Conservation (phyloP, 805 yeast genomes). For the Barnettozyma botsteinii region DNA sequence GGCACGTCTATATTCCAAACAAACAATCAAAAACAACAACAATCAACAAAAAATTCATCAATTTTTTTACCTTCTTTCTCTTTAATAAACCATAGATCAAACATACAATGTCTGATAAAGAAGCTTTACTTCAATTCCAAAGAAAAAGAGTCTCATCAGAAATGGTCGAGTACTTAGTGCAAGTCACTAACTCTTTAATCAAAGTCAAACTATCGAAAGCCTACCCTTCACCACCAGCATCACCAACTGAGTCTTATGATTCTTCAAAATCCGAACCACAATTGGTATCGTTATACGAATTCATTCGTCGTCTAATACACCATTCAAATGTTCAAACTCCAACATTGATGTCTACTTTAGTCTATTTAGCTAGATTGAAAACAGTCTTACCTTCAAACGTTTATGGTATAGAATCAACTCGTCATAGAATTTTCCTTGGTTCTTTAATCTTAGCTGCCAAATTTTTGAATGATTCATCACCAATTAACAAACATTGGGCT, state of each 20-base stretch:
- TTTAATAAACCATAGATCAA: too few relatives aligned
- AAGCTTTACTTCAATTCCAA: slow-evolving; percentile 48
- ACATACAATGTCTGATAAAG: slow-evolving; percentile 41
- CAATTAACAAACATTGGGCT: slow-evolving; percentile 95
- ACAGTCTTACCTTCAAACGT: slow-evolving; percentile 80
- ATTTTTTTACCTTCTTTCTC: background rate
- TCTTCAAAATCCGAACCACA: background rate
- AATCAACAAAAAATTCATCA: too few relatives aligned
- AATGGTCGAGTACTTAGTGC: slow-evolving; percentile 53
- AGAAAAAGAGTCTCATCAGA: slow-evolving; percentile 50
- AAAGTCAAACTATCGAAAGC: slow-evolving; percentile 30
- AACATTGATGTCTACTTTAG: slow-evolving; percentile 87
- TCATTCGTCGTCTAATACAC: slow-evolving; percentile 66
- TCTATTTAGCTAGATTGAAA: slow-evolving; percentile 74
- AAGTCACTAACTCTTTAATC: slow-evolving; percentile 54
- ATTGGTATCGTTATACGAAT: slow-evolving; percentile 41
- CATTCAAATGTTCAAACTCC: slow-evolving; percentile 93
- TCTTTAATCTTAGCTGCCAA: slow-evolving; percentile 89
- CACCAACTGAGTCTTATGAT: slow-evolving; percentile 23
- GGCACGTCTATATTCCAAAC: too few relatives aligned
- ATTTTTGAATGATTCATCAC: slow-evolving; percentile 87
- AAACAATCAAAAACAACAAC: too few relatives aligned
- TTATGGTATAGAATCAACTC: slow-evolving; percentile 85
- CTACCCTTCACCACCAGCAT: slow-evolving; percentile 36
- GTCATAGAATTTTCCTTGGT: slow-evolving; percentile 89